Evolutionary conservation across 306 rosid species (phyloP).

Genomic region (Corylus heterophylla): DNA sequence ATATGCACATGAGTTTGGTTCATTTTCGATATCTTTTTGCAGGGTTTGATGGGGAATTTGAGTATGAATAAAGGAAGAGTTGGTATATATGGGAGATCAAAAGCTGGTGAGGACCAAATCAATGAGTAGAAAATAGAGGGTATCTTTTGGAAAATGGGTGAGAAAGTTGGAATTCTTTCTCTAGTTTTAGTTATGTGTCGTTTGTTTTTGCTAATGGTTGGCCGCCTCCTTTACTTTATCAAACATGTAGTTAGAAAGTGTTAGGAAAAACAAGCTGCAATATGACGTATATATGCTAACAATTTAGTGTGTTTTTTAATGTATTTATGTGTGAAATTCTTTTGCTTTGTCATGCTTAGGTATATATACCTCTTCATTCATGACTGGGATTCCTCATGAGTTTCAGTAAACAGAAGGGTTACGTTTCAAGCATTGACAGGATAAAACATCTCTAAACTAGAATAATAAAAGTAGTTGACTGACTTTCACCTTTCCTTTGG

Average conservation of each 20-base stretch:
- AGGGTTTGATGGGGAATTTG: conserved; percentile 9
- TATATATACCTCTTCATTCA: neutral
- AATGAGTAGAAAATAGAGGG: conserved; percentile 4
- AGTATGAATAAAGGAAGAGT: conserved; percentile 20
- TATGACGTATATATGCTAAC: neutral
- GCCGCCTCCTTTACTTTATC: conserved; percentile 33
- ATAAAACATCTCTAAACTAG: neutral
- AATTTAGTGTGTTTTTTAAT: neutral
- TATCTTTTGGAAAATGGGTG: conserved; percentile 46
- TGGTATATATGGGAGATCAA: conserved; percentile 16
- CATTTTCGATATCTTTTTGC: conserved; percentile 34
- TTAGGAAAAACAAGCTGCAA: neutral
- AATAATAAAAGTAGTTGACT: conserved; percentile 7
- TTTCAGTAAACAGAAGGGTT: neutral
- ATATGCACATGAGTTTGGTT: conserved; percentile 30
- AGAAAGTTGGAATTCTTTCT: conserved; percentile 35
- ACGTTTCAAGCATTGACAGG: neutral
- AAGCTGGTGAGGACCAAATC: conserved; percentile 4
- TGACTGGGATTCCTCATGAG: no score
- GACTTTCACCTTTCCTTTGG: conserved; percentile 13
- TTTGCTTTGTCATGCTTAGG: conserved; percentile 19
- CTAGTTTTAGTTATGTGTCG: conserved; percentile 30
- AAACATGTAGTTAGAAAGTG: conserved; percentile 7
- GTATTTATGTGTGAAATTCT: neutral
- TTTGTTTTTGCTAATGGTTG: conserved; percentile 51